Percentiles rank a stretch among this genome's conserved stretches.
These are phyloP conservation scores for Globisporangium paddicum DNA, from an alignment of 352 stramenopile genomes.

Conservation along the genomic window DNA sequence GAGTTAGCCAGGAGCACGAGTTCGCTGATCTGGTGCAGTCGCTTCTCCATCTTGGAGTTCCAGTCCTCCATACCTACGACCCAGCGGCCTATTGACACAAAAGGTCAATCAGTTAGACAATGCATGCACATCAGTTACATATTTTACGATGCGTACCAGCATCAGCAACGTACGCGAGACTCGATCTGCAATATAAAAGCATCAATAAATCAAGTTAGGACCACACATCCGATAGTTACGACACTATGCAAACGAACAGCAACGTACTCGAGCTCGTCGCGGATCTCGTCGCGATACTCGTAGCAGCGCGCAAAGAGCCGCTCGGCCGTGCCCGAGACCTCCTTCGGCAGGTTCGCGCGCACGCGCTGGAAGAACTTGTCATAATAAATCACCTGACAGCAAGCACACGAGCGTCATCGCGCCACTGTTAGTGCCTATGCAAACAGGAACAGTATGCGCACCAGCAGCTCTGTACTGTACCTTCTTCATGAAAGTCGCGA, in stretches of 20 bases:
- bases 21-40: conserved; percentile 72
- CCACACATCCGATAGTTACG: background rate
- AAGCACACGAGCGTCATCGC: too few species aligned
- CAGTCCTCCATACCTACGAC: conserved; percentile 79
- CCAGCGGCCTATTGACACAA: conserved; percentile 43
- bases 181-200: conserved; percentile 32
- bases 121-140: too few species aligned
- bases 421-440: too few species aligned
- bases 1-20: conserved; percentile 77
- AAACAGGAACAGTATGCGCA: too few species aligned
- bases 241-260: too few species aligned
- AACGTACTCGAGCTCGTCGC: conserved; percentile 77
- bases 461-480: too few species aligned
- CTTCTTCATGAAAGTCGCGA: conserved; percentile 87
- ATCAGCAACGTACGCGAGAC: conserved; percentile 62
- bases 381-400: conserved; percentile 73
- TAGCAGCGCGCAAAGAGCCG: conserved; percentile 73
- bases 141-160: conserved; percentile 18
- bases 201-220: conserved; percentile 9
- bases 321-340: conserved; percentile 46
- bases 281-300: conserved; percentile 80
- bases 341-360: conserved; percentile 47
- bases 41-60: conserved; percentile 87
- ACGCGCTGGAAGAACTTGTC: conserved; percentile 80
- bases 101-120: background rate